A percentile compares a stretch with the other conserved stretches of the same genome.
phyloP scores from a whole-genome alignment of 2,329 filamentous ascomycete species.

The Penicillium occitanis region DNA sequence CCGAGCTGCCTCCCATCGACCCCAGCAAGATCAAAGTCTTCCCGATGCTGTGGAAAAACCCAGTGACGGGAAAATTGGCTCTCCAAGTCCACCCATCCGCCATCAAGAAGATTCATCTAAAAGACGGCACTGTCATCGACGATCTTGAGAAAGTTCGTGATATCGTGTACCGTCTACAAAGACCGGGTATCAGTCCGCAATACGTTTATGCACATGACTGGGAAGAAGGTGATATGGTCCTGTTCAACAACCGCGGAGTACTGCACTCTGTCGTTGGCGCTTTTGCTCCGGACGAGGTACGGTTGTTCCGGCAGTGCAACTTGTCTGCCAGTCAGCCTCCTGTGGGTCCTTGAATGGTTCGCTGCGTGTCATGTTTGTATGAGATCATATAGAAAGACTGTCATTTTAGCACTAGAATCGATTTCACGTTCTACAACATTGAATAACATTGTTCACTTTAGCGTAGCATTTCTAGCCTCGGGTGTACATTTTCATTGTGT shows the following conservation, averaged over 20 bases:
- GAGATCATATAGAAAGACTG: constrained; percentile 1
- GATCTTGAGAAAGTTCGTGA: constrained; percentile 66
- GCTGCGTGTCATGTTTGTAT: neutral
- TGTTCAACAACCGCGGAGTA: constrained; percentile 76
- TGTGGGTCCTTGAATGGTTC: constrained; percentile 10
- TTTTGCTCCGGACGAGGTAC: constrained; percentile 70
- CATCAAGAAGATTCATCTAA: constrained; percentile 66
- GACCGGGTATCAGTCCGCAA: constrained; percentile 68
- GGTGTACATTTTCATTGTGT: neutral
- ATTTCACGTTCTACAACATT: neutral
- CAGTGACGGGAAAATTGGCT: constrained; percentile 65
- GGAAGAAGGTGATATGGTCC: constrained; percentile 71
- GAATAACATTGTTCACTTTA: neutral
- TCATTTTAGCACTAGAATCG: neutral
- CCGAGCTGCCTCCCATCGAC: constrained; percentile 65
- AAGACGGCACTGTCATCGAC: constrained; percentile 67
- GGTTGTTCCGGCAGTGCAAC: constrained; percentile 77
- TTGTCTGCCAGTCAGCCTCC: constrained; percentile 51
- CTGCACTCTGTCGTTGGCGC: constrained; percentile 74
- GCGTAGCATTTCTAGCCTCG: neutral
- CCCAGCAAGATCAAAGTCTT: constrained; percentile 67
- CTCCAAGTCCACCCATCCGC: constrained; percentile 74
- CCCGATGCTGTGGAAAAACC: constrained; percentile 77
- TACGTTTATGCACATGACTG: constrained; percentile 74
- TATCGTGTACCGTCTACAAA: constrained; percentile 69